These are phyloP conservation scores for Ogataea pignaliae DNA, from an alignment of 805 yeast species.

Conservation along the genomic window DNA sequence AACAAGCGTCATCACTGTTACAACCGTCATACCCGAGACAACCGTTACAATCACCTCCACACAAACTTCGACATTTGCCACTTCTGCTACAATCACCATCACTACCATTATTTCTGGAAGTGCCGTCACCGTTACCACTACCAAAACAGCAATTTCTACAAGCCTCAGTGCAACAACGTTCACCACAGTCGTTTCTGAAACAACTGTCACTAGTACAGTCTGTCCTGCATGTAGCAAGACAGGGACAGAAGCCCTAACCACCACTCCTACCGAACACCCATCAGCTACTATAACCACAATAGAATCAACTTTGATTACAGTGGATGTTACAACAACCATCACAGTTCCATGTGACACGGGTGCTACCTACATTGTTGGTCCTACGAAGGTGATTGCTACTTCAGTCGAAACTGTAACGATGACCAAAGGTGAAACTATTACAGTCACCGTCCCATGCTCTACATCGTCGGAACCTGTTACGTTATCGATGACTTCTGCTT, in stretches of 20 bases:
- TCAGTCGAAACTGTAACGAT: neutral
- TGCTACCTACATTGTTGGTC: neutral
- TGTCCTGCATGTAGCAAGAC: neutral
- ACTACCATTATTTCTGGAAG: too few relatives aligned
- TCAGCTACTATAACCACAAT: neutral
- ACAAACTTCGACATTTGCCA: too few relatives aligned
- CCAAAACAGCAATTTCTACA: too few relatives aligned
- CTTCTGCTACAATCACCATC: too few relatives aligned
- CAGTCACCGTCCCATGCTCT: neutral
- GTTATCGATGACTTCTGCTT: neutral
- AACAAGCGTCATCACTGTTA: too few relatives aligned
- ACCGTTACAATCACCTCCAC: too few relatives aligned
- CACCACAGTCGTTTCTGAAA: neutral
- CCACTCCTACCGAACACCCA: neutral
- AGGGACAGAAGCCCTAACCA: neutral
- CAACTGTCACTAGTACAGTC: neutral
- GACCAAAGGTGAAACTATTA: neutral
- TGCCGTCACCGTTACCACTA: too few relatives aligned
- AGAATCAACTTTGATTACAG: neutral
- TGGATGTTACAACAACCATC: neutral
- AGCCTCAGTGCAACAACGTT: too few relatives aligned
- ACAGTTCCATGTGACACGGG: slow-evolving; percentile 1
- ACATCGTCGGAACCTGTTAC: neutral
- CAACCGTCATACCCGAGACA: too few relatives aligned
- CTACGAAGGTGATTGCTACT: neutral